A percentile compares a stretch with the other conserved stretches of the same genome.
phyloP scores from a whole-genome alignment of 495 filamentous ascomycete genomes.

The Aspergillus steynii region DNA sequence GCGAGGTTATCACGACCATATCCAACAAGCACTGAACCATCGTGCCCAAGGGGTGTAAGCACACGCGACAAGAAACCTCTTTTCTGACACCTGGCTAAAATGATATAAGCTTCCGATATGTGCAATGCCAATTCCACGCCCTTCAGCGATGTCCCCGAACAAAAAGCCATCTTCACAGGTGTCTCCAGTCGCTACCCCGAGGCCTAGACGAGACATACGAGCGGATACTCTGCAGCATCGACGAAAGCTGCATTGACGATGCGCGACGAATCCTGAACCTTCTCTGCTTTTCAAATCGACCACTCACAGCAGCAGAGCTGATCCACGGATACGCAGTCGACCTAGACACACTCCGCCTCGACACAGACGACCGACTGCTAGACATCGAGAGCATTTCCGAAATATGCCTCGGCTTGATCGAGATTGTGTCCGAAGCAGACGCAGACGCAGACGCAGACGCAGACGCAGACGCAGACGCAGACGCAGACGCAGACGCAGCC shows the following conservation, averaged over 20 bases:
- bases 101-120: constrained; percentile 38
- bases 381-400: constrained; percentile 25
- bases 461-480: too few relatives aligned
- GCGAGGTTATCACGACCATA: constrained; percentile 26
- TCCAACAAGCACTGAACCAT: constrained; percentile 22
- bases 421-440: constrained; percentile 11
- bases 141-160: constrained; percentile 24
- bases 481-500: too few relatives aligned
- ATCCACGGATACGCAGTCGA: constrained; percentile 31
- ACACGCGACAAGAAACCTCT: not conserved
- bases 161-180: constrained; percentile 27
- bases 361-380: constrained; percentile 25
- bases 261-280: constrained; percentile 31
- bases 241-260: constrained; percentile 21
- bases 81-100: constrained; percentile 12
- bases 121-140: constrained; percentile 37
- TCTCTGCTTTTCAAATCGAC: constrained; percentile 30
- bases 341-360: constrained; percentile 17
- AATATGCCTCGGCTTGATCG: constrained; percentile 34
- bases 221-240: constrained; percentile 32
- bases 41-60: constrained; percentile 40
- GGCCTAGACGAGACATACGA: constrained; percentile 40
- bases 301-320: constrained; percentile 32
- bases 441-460: not conserved
- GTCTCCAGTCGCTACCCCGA: constrained; percentile 31